These are phyloP conservation scores for Rosa hybrid DNA, from an alignment of 331 rosid genomes.

Conservation along the genomic window DNA sequence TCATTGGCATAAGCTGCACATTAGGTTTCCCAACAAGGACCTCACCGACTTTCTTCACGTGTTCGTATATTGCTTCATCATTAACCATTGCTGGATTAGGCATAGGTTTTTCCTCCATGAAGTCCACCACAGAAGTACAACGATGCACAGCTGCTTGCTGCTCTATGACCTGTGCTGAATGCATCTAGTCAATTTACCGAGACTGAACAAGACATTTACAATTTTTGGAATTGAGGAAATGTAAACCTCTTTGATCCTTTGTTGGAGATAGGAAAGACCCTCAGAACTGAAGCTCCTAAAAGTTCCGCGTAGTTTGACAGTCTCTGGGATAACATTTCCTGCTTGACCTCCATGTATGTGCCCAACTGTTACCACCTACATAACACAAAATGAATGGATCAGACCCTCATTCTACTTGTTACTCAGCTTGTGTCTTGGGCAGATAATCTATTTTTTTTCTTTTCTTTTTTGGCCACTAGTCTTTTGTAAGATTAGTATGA, in stretches of 20 bases:
- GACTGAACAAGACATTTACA: too few species aligned
- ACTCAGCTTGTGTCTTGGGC: background rate
- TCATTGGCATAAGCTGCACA: conserved; percentile 39
- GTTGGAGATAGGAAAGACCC: conserved; percentile 37
- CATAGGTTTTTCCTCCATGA: conserved; percentile 34
- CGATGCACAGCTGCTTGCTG: conserved; percentile 37
- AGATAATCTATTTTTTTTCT: background rate
- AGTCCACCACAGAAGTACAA: conserved; percentile 34
- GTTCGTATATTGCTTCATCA: conserved; percentile 33
- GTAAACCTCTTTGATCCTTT: conserved; percentile 41
- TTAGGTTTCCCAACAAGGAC: conserved; percentile 35
- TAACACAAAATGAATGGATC: background rate
- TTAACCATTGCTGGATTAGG: conserved; percentile 40
- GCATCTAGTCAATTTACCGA: background rate
- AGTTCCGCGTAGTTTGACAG: conserved; percentile 38
- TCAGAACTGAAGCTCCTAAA: conserved; percentile 36
- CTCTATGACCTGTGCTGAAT: conserved; percentile 30
- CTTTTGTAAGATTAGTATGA: background rate
- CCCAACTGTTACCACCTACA: conserved; percentile 44
- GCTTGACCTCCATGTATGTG: conserved; percentile 36
- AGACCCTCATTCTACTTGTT: background rate
- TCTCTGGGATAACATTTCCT: conserved; percentile 33
- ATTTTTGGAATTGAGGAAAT: background rate
- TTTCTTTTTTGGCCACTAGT: background rate
- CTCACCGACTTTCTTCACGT: conserved; percentile 34